Conservation (phyloP, 352 stramenopile genomes). For the Phytophthora pinifolia region DNA sequence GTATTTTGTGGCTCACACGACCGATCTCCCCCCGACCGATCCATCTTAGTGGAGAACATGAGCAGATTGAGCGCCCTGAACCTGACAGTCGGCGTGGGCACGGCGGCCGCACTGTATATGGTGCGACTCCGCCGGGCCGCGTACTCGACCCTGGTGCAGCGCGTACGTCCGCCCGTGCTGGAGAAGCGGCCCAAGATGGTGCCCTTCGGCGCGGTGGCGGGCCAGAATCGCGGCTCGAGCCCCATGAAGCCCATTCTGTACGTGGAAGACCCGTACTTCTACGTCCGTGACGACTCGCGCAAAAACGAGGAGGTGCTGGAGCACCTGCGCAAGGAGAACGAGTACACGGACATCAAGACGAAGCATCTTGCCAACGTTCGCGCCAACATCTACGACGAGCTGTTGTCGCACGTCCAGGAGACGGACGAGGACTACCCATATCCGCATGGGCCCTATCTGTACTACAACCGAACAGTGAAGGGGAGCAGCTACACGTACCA, state of each 20-base stretch:
- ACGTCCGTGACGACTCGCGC: slow-evolving; percentile 93
- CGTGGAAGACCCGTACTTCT: slow-evolving; percentile 95
- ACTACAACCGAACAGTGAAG: slow-evolving; percentile 90
- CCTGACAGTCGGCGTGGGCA: slow-evolving; percentile 54
- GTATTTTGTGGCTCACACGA: no score
- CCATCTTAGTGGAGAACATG: slow-evolving; percentile 37
- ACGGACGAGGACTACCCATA: slow-evolving; percentile 87
- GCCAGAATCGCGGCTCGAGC: slow-evolving; percentile 78
- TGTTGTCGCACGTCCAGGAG: slow-evolving; percentile 91
- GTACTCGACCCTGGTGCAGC: slow-evolving; percentile 55
- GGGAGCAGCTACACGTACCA: slow-evolving; percentile 81
- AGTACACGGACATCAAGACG: slow-evolving; percentile 89
- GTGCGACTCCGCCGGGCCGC: slow-evolving; percentile 55
- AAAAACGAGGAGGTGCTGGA: slow-evolving; percentile 91
- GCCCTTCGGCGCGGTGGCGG: slow-evolving; percentile 72
- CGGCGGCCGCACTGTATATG: slow-evolving; percentile 58
- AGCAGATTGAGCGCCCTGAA: slow-evolving; percentile 54
- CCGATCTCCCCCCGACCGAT: not conserved
- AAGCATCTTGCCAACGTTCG: slow-evolving; percentile 80
- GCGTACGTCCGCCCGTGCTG: slow-evolving; percentile 54
- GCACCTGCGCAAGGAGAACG: slow-evolving; percentile 93
- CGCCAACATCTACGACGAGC: slow-evolving; percentile 92
- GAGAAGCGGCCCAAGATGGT: slow-evolving; percentile 81
- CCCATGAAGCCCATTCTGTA: slow-evolving; percentile 90
- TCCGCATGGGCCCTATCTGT: slow-evolving; percentile 78